Evolutionary conservation across 169 alveolate species (phyloP).

Genomic region (Plasmodium falciparum): DNA sequence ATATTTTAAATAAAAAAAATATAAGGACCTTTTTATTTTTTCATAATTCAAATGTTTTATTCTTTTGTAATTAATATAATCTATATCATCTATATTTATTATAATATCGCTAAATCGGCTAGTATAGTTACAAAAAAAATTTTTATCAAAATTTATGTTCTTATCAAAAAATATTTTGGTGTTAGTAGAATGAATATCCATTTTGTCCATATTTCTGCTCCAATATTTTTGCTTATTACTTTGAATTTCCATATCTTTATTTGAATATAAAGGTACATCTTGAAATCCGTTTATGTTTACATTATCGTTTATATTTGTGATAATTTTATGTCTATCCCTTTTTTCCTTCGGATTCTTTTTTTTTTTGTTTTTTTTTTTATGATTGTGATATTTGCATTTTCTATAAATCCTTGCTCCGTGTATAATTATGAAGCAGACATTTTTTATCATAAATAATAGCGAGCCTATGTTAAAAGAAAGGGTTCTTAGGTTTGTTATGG

Average conservation of each 20-base stretch:
- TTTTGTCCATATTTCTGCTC: neutral
- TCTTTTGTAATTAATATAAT: conserved; percentile 9
- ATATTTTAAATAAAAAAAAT: conserved; percentile 28
- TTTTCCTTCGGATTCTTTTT: neutral
- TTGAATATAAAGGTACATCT: no score
- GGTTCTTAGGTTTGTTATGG: neutral
- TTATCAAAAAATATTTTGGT: neutral
- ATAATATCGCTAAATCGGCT: conserved; percentile 11
- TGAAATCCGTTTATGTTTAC: no score
- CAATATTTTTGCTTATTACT: neutral
- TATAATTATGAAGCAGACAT: conserved; percentile 55
- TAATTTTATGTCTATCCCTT: neutral
- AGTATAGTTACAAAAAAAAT: neutral
- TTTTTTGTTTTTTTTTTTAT: neutral
- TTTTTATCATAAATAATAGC: conserved; percentile 20
- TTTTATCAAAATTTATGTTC: neutral
- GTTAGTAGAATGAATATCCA: neutral
- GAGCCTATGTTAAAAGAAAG: conserved; percentile 2
- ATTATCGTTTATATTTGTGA: no score
- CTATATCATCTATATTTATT: conserved; percentile 7
- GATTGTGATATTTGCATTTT: conserved; percentile 25
- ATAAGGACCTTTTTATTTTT: conserved; percentile 5
- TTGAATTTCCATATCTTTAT: neutral
- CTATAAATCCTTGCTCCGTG: conserved; percentile 46
- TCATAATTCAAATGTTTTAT: conserved; percentile 7